phyloP scores from a whole-genome alignment of 2,329 filamentous ascomycete species.

The Trichoderma sp. region DNA sequence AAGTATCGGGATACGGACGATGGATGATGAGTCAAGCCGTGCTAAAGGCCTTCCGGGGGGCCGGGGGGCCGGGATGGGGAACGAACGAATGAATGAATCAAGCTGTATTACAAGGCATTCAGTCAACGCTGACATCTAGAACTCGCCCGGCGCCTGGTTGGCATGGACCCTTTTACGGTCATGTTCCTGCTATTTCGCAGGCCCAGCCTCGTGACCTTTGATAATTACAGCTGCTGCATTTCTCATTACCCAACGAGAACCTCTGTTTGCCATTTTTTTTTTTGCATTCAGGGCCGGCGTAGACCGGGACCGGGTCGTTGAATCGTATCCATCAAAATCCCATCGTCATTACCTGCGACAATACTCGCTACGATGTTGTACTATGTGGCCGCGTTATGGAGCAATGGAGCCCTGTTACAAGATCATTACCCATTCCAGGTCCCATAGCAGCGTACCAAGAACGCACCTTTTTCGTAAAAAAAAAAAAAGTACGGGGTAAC shows the following conservation, averaged over 20 bases:
- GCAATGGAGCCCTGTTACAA: not conserved
- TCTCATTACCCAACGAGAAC: conserved; percentile 14
- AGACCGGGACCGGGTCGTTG: not conserved
- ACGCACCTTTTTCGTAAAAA: not conserved
- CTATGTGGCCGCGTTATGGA: not conserved
- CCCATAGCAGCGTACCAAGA: not conserved
- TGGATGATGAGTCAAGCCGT: conserved; percentile 9
- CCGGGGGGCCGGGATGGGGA: not conserved
- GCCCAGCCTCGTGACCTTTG: conserved; percentile 15
- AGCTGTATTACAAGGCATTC: no score
- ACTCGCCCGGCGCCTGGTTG: not conserved
- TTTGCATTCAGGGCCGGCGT: not conserved
- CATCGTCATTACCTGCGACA: not conserved
- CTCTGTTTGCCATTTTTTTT: not conserved
- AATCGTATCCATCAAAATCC: not conserved
- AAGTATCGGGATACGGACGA: not conserved
- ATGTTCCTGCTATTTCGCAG: conserved; percentile 20
- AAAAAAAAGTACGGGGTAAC: conserved; percentile 2
- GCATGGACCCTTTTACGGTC: conserved; percentile 11
- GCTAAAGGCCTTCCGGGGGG: not conserved
- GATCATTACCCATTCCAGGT: not conserved
- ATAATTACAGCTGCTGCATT: not conserved
- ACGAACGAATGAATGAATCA: not conserved
- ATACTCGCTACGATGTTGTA: not conserved
- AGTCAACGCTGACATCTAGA: not conserved